These are phyloP conservation scores for Coprinellus aureogranulatus DNA, from an alignment of 768 basidiomycete species.

Conservation along the genomic window DNA sequence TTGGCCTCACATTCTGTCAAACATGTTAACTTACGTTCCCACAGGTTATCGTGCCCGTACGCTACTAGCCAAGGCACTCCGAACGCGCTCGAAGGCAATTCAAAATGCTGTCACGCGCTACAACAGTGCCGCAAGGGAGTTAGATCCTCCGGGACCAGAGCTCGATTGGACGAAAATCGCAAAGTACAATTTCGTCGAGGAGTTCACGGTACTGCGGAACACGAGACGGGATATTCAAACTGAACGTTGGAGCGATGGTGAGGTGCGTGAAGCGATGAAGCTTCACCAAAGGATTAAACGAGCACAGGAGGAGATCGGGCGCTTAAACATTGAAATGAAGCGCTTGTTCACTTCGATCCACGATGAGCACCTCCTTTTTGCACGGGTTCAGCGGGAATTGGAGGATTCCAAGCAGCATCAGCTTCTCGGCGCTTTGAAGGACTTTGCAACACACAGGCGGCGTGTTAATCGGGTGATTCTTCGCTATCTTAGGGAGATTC, in stretches of 20 bases:
- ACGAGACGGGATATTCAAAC: neutral
- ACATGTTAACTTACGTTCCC: neutral
- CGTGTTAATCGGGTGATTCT: neutral
- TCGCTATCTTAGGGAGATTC: neutral
- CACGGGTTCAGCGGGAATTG: neutral
- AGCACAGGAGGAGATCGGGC: slow-evolving; percentile 4
- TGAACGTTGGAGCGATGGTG: neutral
- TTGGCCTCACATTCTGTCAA: neutral
- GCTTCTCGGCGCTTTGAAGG: neutral
- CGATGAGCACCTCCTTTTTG: slow-evolving; percentile 1
- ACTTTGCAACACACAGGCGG: neutral
- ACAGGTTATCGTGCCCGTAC: neutral
- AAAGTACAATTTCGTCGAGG: slow-evolving; percentile 7
- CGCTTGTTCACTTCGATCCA: slow-evolving; percentile 3
- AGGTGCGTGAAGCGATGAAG: slow-evolving; percentile 1
- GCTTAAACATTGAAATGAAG: slow-evolving; percentile 8
- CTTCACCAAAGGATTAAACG: slow-evolving; percentile 5
- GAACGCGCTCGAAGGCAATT: slow-evolving; percentile 5
- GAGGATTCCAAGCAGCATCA: neutral
- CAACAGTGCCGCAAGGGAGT: slow-evolving; percentile 1
- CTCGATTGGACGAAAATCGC: slow-evolving; percentile 6
- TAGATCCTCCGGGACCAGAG: neutral
- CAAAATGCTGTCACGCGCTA: neutral
- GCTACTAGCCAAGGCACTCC: neutral
- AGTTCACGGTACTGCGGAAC: slow-evolving; percentile 5